Conservation (phyloP, 306 rosid genomes). For the Sesbania bispinosa region DNA sequence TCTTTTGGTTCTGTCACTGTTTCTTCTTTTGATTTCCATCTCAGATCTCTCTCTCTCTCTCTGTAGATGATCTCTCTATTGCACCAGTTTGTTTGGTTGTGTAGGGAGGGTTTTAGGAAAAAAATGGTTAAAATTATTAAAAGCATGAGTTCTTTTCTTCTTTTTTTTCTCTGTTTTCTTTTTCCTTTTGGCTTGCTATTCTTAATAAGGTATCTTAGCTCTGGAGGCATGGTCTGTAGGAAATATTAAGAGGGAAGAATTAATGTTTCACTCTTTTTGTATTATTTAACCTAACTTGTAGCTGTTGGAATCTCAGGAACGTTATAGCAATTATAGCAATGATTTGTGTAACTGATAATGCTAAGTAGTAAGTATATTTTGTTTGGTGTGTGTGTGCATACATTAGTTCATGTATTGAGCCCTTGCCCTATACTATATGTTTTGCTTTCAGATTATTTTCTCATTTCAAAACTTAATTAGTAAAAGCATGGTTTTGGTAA, state of each 20-base stretch:
- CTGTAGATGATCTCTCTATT: not conserved
- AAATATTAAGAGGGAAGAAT: too few species aligned
- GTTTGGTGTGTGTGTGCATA: not conserved
- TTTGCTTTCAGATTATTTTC: not conserved
- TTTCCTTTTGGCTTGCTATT: too few species aligned
- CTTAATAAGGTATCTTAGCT: too few species aligned
- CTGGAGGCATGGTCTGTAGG: too few species aligned
- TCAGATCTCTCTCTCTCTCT: too few species aligned
- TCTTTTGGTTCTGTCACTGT: conserved; percentile 43
- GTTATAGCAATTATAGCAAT: not conserved
- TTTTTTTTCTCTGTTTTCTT: too few species aligned
- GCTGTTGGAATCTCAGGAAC: not conserved
- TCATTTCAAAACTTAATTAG: not conserved
- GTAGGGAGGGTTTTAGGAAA: too few species aligned
- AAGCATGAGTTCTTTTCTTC: too few species aligned
- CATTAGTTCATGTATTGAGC: not conserved
- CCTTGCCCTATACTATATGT: not conserved
- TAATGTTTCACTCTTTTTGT: too few species aligned
- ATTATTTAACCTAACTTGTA: not conserved
- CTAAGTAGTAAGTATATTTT: not conserved
- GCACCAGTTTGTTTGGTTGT: not conserved
- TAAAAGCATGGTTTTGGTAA: too few species aligned
- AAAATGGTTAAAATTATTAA: too few species aligned
- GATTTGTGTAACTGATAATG: not conserved
- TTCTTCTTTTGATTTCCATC: too few species aligned